Conservation (phyloP, 2,329 filamentous ascomycete species). For the Hypoxylon sp. region DNA sequence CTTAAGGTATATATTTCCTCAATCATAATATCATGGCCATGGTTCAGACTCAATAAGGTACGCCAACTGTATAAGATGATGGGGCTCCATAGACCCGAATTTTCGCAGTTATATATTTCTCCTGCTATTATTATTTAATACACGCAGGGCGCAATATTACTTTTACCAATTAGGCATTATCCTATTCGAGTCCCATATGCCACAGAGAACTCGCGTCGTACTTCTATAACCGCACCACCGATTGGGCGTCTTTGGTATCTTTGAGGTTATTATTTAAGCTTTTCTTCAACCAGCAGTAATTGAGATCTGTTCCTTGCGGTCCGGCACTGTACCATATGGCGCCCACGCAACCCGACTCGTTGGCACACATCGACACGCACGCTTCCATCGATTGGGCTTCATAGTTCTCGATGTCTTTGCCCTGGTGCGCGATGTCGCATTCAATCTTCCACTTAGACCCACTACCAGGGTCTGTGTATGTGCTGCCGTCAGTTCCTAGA, state of each 20-base stretch:
- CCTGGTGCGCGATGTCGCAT: slow-evolving; percentile 46
- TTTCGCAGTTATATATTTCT: neutral
- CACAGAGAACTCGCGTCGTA: neutral
- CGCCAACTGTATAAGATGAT: neutral
- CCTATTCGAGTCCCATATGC: neutral
- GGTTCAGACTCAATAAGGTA: neutral
- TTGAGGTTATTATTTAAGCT: slow-evolving; percentile 38
- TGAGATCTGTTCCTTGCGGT: slow-evolving; percentile 50
- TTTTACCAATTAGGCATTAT: slow-evolving; percentile 1
- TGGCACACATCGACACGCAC: slow-evolving; percentile 47
- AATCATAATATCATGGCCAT: no score
- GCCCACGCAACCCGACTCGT: slow-evolving; percentile 41
- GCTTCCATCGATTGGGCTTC: slow-evolving; percentile 48
- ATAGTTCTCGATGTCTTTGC: slow-evolving; percentile 47
- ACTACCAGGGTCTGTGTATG: slow-evolving; percentile 45
- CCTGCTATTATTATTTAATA: neutral
- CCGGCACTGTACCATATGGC: slow-evolving; percentile 50
- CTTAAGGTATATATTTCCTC: no score
- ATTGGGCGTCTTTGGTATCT: slow-evolving; percentile 47
- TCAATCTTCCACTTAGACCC: slow-evolving; percentile 43
- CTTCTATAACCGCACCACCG: slow-evolving; percentile 42
- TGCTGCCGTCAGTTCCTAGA: slow-evolving; percentile 45
- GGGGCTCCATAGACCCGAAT: neutral
- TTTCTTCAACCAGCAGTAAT: slow-evolving; percentile 52
- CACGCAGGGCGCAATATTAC: neutral